These are phyloP conservation scores for Tolypocladium sp. DNA, from an alignment of 2,329 filamentous ascomycete genomes.

Conservation along the genomic window DNA sequence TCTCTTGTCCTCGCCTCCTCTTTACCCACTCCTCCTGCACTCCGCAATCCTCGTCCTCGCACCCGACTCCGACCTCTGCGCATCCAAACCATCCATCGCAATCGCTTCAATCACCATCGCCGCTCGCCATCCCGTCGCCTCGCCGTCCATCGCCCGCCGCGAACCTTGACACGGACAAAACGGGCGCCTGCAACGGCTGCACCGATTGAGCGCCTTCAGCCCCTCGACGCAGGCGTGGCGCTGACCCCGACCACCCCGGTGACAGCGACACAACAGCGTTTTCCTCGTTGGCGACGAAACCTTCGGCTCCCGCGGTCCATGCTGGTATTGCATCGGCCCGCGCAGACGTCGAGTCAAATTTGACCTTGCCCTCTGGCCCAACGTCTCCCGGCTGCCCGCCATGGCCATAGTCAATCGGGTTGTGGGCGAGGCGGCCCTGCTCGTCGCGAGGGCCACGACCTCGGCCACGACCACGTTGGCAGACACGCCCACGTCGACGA, in stretches of 20 bases:
- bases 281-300: neutral
- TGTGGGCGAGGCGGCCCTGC: conserved; percentile 24
- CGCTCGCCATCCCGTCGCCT: neutral
- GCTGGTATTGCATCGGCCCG: neutral
- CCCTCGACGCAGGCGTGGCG: neutral
- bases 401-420: conserved; percentile 29
- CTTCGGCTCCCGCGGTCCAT: neutral
- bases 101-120: neutral
- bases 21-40: conserved; percentile 7
- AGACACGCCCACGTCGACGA: conserved; percentile 6
- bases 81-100: neutral
- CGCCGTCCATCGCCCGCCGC: neutral
- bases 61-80: neutral
- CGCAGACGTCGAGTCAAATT: conserved; percentile 2
- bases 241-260: neutral
- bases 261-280: neutral
- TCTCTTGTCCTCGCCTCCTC: conserved; percentile 4
- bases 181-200: neutral
- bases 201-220: neutral
- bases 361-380: neutral
- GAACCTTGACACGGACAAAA: neutral
- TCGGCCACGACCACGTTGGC: conserved; percentile 7
- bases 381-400: conserved; percentile 1
- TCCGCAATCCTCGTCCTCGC: conserved; percentile 6
- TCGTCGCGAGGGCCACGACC: conserved; percentile 22